Percentiles rank a stretch among this genome's conserved stretches.
phyloP scores from a whole-genome alignment of 768 basidiomycete species.

The Suillus plorans region DNA sequence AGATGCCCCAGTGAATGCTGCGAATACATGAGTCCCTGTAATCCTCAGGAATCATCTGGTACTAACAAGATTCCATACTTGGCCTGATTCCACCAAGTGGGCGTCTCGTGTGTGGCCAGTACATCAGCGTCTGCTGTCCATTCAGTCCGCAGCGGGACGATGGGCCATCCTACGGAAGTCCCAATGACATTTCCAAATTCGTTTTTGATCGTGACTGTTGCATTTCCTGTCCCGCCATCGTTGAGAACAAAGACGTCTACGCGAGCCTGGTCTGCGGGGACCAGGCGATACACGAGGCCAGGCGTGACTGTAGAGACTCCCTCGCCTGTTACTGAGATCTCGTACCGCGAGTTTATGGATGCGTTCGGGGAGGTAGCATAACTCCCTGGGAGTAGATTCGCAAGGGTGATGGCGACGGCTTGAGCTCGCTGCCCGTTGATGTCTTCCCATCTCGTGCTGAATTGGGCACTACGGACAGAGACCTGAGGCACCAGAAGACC shows the following conservation, averaged over 20 bases:
- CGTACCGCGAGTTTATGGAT: constrained; percentile 33
- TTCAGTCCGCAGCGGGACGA: constrained; percentile 36
- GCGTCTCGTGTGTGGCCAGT: constrained; percentile 50
- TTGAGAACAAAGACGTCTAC: constrained; percentile 49
- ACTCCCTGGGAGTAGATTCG: constrained; percentile 45
- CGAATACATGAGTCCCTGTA: background rate
- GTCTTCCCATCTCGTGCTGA: constrained; percentile 47
- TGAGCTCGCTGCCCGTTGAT: constrained; percentile 40
- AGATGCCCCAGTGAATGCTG: constrained; percentile 52
- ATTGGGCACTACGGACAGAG: constrained; percentile 42
- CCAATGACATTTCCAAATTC: constrained; percentile 35
- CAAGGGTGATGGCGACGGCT: constrained; percentile 50
- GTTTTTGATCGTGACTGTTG: constrained; percentile 35
- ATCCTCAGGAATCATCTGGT: background rate
- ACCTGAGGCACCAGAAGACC: constrained; percentile 28
- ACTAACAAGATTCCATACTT: constrained; percentile 62
- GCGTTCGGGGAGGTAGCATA: constrained; percentile 23
- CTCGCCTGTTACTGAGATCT: constrained; percentile 36
- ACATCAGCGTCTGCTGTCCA: constrained; percentile 40
- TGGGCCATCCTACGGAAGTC: constrained; percentile 37
- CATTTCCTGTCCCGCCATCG: constrained; percentile 25
- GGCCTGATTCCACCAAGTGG: constrained; percentile 53
- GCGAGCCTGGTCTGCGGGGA: constrained; percentile 49
- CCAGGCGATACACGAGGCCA: constrained; percentile 45
- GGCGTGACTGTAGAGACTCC: constrained; percentile 42